These are phyloP conservation scores for Phoma sp. DNA, from an alignment of 2,329 filamentous ascomycete species.

Conservation along the genomic window DNA sequence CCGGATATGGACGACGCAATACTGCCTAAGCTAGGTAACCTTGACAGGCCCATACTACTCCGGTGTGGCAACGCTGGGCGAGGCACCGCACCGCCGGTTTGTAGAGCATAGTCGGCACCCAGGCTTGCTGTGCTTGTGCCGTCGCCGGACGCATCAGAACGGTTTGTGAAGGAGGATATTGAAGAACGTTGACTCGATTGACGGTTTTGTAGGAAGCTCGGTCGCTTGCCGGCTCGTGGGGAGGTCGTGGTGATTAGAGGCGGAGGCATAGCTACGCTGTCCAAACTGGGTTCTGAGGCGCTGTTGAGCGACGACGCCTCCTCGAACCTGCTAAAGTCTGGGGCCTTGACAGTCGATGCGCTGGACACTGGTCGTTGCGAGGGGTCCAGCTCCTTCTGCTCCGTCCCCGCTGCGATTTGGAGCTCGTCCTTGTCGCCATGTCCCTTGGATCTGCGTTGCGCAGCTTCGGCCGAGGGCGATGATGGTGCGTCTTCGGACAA, in stretches of 20 bases:
- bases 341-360: conserved; percentile 49
- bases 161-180: conserved; percentile 61
- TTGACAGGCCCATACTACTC: conserved; percentile 66
- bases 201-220: conserved; percentile 62
- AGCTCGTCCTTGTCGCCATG: neutral
- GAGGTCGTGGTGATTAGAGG: conserved; percentile 30
- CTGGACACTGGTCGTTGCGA: conserved; percentile 45
- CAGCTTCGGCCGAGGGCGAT: conserved; percentile 53
- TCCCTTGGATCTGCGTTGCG: conserved; percentile 32
- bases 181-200: conserved; percentile 66
- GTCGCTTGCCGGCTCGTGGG: conserved; percentile 52
- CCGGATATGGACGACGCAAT: conserved; percentile 77
- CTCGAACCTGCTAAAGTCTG: conserved; percentile 41
- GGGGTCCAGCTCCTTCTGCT: conserved; percentile 28
- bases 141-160: conserved; percentile 63
- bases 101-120: conserved; percentile 79
- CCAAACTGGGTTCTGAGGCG: conserved; percentile 40
- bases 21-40: conserved; percentile 86
- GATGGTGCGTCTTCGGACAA: conserved; percentile 48
- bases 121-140: conserved; percentile 76
- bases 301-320: conserved; percentile 37
- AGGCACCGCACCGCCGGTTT: conserved; percentile 78
- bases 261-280: conserved; percentile 27
- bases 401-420: conserved; percentile 7
- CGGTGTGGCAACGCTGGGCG: conserved; percentile 45